Percentiles rank a stretch among this genome's conserved stretches.
Conservation (phyloP, 495 filamentous ascomycete species). For the Astrocystis sublimbata region DNA sequence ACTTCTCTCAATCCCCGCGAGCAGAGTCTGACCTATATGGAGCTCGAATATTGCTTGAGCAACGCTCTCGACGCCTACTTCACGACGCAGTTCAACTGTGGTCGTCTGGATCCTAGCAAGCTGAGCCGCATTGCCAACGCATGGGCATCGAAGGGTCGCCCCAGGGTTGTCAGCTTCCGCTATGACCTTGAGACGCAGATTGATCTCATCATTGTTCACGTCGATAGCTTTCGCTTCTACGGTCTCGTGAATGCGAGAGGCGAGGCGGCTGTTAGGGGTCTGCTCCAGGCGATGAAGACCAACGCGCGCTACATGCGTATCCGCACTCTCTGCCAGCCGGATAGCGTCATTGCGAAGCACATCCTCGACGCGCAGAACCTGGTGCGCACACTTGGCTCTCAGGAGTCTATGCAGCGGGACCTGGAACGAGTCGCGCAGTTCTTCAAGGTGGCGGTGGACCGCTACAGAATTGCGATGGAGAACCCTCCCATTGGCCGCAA, state of each 20-base stretch:
- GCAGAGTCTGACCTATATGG: slow-evolving; percentile 49
- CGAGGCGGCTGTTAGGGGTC: slow-evolving; percentile 26
- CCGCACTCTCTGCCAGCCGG: slow-evolving; percentile 49
- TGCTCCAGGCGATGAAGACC: slow-evolving; percentile 43
- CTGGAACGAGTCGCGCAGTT: slow-evolving; percentile 41
- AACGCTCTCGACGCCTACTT: slow-evolving; percentile 42
- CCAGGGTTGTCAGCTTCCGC: slow-evolving; percentile 45
- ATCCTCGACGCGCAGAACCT: slow-evolving; percentile 42
- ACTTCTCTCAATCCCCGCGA: slow-evolving; percentile 47
- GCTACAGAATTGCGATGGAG: not conserved
- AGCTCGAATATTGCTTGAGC: slow-evolving; percentile 43
- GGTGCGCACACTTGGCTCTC: slow-evolving; percentile 37
- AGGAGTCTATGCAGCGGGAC: slow-evolving; percentile 35
- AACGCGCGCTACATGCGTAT: slow-evolving; percentile 43
- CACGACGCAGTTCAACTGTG: slow-evolving; percentile 37
- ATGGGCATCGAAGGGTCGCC: slow-evolving; percentile 46
- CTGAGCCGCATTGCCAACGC: slow-evolving; percentile 37
- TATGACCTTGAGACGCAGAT: slow-evolving; percentile 54
- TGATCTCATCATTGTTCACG: slow-evolving; percentile 41
- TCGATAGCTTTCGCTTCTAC: slow-evolving; percentile 47
- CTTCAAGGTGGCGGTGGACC: slow-evolving; percentile 39
- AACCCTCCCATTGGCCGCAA: not conserved
- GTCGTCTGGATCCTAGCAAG: slow-evolving; percentile 39
- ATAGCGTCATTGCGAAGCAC: slow-evolving; percentile 50
- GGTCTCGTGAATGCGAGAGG: slow-evolving; percentile 30